Conservation (phyloP, 495 filamentous ascomycete genomes). For the Penicillium bovifimosum region DNA sequence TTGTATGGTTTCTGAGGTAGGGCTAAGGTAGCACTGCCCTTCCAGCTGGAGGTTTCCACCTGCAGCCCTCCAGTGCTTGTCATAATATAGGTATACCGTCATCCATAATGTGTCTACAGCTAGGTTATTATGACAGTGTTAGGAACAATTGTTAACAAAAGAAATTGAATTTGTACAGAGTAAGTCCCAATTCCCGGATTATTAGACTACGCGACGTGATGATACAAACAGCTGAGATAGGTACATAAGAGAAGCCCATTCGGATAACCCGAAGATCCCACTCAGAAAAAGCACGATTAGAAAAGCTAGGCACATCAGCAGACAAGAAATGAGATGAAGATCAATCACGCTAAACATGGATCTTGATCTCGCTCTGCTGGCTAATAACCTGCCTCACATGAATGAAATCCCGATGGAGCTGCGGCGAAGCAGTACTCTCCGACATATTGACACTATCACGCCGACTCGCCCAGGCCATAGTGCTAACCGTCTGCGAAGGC, state of each 20-base stretch:
- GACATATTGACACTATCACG: conserved; percentile 22
- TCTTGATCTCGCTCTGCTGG: conserved; percentile 33
- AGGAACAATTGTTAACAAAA: neutral
- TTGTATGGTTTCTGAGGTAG: too few species aligned
- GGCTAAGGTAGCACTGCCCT: too few species aligned
- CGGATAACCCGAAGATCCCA: neutral
- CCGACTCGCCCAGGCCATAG: conserved; percentile 37
- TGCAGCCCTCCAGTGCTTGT: too few species aligned
- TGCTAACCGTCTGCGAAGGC: conserved; percentile 25
- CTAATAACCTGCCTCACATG: conserved; percentile 36
- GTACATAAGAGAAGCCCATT: neutral
- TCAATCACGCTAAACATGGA: conserved; percentile 12
- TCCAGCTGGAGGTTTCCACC: too few species aligned
- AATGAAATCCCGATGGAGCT: conserved; percentile 22
- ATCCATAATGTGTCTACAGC: too few species aligned
- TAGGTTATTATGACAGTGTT: neutral
- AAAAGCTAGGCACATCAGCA: too few species aligned
- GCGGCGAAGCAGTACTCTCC: neutral
- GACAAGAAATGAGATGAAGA: neutral
- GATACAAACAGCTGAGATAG: neutral
- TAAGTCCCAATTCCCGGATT: neutral
- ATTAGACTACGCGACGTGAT: neutral
- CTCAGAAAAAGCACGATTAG: neutral
- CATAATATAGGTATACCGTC: too few species aligned
- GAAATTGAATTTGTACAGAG: neutral